Base-by-base conservation (phyloP, 108 stramenopile species). In the Schizochytrium sp. region DNA sequence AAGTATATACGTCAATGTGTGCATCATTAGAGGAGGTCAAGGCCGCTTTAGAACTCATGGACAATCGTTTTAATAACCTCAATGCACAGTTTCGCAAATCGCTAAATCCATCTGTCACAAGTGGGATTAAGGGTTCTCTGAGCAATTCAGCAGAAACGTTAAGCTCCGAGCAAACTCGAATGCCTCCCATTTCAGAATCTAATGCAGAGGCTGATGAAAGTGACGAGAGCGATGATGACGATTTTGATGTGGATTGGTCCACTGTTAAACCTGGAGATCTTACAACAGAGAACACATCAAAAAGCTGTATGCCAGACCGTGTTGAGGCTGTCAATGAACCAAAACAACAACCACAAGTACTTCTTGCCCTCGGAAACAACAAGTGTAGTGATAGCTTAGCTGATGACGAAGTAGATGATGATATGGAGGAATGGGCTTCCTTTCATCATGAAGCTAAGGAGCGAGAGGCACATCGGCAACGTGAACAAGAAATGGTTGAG, bases 341-440 rank as follows among this genome's bases (percentile, higher is more conserved):
- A 28, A 28, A 28, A 28, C 28, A 28, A 28, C 28, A 28, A 28
- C 0, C 28, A 28, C 28, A 28, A 28, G 28, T 28, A 28, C 28
- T 28, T 28, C 28, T 28, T 28, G 28, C 28, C 28, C 28, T 28
- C 28, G 28, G 28, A 28, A 28, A 28, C 28, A 28, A 28, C 28
- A 28, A 28, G 28, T 28, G 0, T 28, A 28, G 28, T 28, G 19
- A 60, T 0, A 44, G 64, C 19, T 7, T 44, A 7, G 0, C 3
- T 8, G 40, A 38, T 0, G 42, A 38, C 64, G 64, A 69, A 2
- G 64, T 69, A 38, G 64, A 69, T 44, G 64, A 69, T 69, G 64
- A 69, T 15, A 12, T 69, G 64, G 64, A 69, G 44, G 64, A 69
- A 44, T 69, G 64, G 64, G 64, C 64, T 8, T 69, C 64, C 64